phyloP scores from a whole-genome alignment of 768 basidiomycete species.

The Termitomyces sp. region DNA sequence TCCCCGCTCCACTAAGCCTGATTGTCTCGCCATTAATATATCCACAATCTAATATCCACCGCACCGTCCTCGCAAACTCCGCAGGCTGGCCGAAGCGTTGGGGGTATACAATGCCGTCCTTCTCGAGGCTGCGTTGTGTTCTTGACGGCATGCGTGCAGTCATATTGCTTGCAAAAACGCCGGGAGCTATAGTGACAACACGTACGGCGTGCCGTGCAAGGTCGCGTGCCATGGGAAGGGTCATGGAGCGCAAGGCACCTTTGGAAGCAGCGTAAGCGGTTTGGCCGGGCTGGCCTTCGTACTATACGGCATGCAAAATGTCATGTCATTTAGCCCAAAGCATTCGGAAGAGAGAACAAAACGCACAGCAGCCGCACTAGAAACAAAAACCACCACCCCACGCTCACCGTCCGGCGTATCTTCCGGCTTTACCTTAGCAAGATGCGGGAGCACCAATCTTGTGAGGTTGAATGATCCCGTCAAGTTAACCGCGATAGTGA shows the following conservation, averaged over 20 bases:
- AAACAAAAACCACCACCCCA: background rate
- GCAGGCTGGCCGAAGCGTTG: conserved; percentile 45
- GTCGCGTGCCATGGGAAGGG: conserved; percentile 61
- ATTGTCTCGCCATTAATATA: conserved; percentile 58
- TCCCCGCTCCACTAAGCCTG: conserved; percentile 39
- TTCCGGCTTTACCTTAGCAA: conserved; percentile 47
- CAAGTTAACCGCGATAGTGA: conserved; percentile 50
- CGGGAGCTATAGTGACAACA: conserved; percentile 57
- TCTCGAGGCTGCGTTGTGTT: conserved; percentile 23
- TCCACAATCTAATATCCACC: conserved; percentile 49
- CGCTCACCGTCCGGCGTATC: conserved; percentile 11
- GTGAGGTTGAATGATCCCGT: conserved; percentile 60
- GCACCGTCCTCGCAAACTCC: conserved; percentile 52
- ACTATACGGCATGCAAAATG: conserved; percentile 30
- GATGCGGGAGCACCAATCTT: conserved; percentile 45
- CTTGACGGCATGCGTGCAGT: background rate
- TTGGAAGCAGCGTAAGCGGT: conserved; percentile 56
- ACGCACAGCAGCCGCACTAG: background rate
- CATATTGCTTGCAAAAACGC: conserved; percentile 38
- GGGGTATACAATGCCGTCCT: conserved; percentile 39
- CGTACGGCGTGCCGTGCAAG: conserved; percentile 49
- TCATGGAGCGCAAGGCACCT: conserved; percentile 56
- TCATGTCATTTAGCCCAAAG: background rate
- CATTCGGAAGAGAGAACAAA: background rate
- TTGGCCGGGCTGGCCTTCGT: conserved; percentile 56